Conservation (phyloP, 2,329 filamentous ascomycete genomes). For the Penicillium sp. region DNA sequence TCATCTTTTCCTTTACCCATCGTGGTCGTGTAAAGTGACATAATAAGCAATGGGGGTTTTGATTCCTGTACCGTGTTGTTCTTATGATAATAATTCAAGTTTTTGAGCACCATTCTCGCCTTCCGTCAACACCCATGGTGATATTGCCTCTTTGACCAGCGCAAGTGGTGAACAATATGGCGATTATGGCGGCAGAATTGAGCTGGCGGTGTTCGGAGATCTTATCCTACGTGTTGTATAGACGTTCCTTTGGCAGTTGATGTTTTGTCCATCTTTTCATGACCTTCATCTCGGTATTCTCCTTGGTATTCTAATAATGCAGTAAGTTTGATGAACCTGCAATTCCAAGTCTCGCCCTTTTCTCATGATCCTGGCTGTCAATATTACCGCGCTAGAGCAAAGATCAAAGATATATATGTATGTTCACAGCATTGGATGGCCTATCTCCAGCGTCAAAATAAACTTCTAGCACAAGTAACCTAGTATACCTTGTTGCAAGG, state of each 20-base stretch:
- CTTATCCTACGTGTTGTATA: constrained; percentile 28
- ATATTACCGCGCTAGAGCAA: neutral
- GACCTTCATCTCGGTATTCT: constrained; percentile 11
- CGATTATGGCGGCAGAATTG: constrained; percentile 18
- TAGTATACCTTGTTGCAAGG: too few relatives aligned
- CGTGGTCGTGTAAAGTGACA: constrained; percentile 43
- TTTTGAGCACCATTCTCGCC: constrained; percentile 37
- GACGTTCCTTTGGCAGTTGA: constrained; percentile 31
- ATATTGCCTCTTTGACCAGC: constrained; percentile 26
- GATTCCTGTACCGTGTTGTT: constrained; percentile 39
- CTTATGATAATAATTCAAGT: constrained; percentile 50
- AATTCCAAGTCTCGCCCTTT: neutral
- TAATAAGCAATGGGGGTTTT: constrained; percentile 40
- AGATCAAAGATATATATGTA: neutral
- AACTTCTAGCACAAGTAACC: too few relatives aligned
- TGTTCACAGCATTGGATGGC: too few relatives aligned
- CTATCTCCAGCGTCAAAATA: too few relatives aligned
- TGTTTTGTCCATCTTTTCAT: constrained; percentile 24
- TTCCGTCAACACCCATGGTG: constrained; percentile 27
- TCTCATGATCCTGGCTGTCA: neutral
- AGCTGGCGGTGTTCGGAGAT: constrained; percentile 20
- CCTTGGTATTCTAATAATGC: neutral
- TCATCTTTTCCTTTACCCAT: constrained; percentile 21
- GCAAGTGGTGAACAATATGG: constrained; percentile 10
- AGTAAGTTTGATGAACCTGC: neutral